These are phyloP conservation scores for Fusarium sp. DNA, from an alignment of 2,329 filamentous ascomycete genomes.

Conservation along the genomic window DNA sequence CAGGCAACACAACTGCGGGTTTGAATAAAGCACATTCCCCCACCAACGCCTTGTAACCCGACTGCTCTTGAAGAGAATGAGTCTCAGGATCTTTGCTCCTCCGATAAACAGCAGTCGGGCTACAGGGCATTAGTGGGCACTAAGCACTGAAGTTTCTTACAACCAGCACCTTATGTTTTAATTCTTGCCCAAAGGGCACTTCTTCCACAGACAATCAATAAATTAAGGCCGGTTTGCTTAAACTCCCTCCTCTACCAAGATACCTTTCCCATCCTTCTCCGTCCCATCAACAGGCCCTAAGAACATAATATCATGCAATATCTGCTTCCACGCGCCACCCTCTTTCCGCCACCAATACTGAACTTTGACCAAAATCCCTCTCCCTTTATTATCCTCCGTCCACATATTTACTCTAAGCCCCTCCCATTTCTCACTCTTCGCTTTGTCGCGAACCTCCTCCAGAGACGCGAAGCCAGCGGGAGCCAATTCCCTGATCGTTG, in stretches of 20 bases:
- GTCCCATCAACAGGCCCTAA: background rate
- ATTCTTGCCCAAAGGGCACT: background rate
- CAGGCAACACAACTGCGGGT: background rate
- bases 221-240: background rate
- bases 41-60: background rate
- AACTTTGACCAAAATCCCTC: slow-evolving; percentile 7
- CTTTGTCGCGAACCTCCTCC: background rate
- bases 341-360: slow-evolving; percentile 15
- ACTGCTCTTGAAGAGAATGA: background rate
- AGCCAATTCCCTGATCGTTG: rapidly evolving
- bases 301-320: slow-evolving; percentile 2
- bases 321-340: background rate
- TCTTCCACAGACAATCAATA: background rate
- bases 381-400: background rate
- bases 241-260: background rate
- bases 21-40: background rate
- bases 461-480: background rate
- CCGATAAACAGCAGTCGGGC: no score
- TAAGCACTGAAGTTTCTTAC: background rate
- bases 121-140: no score
- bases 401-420: slow-evolving; percentile 11
- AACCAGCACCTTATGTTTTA: background rate
- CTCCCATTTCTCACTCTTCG: background rate
- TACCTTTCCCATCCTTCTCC: background rate
- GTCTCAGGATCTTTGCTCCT: background rate